Evolutionary conservation across 1,284 basidiomycete species (phyloP).

Genomic region (Ustilago tritici): DNA sequence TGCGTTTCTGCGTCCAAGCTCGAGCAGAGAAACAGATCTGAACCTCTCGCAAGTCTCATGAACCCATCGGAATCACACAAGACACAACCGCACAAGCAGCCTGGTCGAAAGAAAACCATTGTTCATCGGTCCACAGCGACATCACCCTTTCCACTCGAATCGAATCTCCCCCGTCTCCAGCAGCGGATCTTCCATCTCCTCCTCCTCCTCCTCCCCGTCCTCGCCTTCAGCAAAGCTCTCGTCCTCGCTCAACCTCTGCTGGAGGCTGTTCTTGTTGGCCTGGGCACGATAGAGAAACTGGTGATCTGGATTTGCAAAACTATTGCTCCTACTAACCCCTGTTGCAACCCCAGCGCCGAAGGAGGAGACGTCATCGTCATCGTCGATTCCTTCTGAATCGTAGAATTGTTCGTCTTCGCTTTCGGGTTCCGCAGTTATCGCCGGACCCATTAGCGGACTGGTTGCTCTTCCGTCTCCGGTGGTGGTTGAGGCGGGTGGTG

Average conservation of each 20-base stretch:
- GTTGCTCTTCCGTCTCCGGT: conserved; percentile 25
- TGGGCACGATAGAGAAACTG: neutral
- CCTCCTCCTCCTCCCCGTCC: conserved; percentile 28
- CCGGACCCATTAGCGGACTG: conserved; percentile 53
- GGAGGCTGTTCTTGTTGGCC: conserved; percentile 18
- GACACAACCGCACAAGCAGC: too few relatives aligned
- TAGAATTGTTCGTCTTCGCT: conserved; percentile 52
- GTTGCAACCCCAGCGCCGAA: conserved; percentile 3
- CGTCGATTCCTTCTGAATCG: conserved; percentile 31
- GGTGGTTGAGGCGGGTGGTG: conserved; percentile 22
- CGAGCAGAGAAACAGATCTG: too few relatives aligned
- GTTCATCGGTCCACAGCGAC: neutral
- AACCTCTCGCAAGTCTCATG: too few relatives aligned
- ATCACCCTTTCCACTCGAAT: conserved; percentile 64
- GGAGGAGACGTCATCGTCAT: conserved; percentile 38
- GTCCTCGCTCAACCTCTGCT: conserved; percentile 21
- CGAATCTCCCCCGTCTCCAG: conserved; percentile 66
- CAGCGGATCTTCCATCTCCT: conserved; percentile 61
- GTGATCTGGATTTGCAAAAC: neutral
- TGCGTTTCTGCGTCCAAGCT: too few relatives aligned
- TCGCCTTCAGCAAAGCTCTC: conserved; percentile 24
- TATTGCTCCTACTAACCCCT: conserved; percentile 1
- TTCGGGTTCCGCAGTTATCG: conserved; percentile 48
- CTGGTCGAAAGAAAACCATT: too few relatives aligned
- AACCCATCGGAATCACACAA: too few relatives aligned